Percentiles rank a stretch among this genome's conserved stretches.
Evolutionary conservation across 2,329 filamentous ascomycete genomes (phyloP).

Genomic region (Fusarium newnesense): DNA sequence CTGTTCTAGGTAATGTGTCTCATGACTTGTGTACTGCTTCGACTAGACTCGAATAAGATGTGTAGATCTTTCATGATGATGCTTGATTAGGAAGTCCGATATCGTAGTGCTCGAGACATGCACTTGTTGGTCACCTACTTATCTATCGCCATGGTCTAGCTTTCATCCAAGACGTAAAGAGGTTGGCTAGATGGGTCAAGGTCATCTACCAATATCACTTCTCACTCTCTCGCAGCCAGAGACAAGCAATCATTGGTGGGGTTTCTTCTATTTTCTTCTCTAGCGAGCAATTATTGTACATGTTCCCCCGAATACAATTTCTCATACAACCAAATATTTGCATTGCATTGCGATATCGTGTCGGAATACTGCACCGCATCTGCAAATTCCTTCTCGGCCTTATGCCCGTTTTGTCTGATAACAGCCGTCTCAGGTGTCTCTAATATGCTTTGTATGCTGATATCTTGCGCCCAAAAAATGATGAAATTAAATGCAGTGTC

Average conservation of each 20-base stretch:
- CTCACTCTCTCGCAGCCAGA: not conserved
- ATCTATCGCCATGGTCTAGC: not conserved
- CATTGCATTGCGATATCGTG: not conserved
- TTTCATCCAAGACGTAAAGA: not conserved
- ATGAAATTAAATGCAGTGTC: not conserved
- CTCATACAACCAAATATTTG: not conserved
- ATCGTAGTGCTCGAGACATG: not conserved
- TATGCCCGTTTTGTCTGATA: not conserved
- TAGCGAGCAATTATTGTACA: constrained; percentile 1
- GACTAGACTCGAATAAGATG: not conserved
- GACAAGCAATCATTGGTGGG: not conserved
- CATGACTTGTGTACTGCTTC: constrained; percentile 13
- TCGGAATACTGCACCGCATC: not conserved
- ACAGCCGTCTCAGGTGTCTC: not conserved
- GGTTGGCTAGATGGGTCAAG: not conserved
- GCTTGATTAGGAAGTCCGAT: constrained; percentile 16
- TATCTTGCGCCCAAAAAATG: not conserved
- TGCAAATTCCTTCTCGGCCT: not conserved
- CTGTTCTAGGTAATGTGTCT: constrained; percentile 21
- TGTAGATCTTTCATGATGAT: not conserved
- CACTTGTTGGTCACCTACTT: not conserved
- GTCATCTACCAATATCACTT: not conserved
- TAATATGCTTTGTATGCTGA: not conserved
- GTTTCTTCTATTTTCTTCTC: not conserved
- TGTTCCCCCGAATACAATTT: not conserved